Percentiles rank a stretch among this genome's conserved stretches.
These are phyloP conservation scores for Nicotiana attenuata DNA, from an alignment of 257 asterid genomes.

Conservation along the genomic window DNA sequence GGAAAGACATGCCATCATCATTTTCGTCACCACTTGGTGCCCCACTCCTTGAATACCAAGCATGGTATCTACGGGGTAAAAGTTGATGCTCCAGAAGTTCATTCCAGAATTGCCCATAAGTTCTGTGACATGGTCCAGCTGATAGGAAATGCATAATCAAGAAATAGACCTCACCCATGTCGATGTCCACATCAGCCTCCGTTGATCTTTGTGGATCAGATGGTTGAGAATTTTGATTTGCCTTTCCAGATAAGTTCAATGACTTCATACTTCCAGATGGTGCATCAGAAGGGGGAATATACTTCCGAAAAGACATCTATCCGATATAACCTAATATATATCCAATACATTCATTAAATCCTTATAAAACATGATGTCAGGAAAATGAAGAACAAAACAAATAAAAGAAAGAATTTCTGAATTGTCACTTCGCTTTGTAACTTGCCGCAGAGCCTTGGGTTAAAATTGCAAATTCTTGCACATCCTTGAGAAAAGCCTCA, in stretches of 20 bases:
- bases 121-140: constrained; percentile 92
- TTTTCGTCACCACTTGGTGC: constrained; percentile 69
- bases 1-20: constrained; percentile 88
- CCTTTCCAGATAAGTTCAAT: constrained; percentile 54
- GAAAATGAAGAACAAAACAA: background rate
- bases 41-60: constrained; percentile 91
- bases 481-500: background rate
- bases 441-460: background rate
- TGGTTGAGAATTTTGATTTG: constrained; percentile 55
- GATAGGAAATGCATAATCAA: constrained; percentile 97
- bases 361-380: constrained; percentile 1
- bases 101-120: constrained; percentile 91
- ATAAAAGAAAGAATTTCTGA: background rate
- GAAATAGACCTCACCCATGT: constrained; percentile 87
- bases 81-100: constrained; percentile 98
- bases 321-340: constrained; percentile 38
- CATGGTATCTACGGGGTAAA: constrained; percentile 93
- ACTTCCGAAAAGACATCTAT: constrained; percentile 81
- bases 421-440: background rate
- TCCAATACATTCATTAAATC: constrained; percentile 5
- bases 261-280: constrained; percentile 60
- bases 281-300: constrained; percentile 49
- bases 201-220: constrained; percentile 41
- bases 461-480: background rate
- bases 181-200: constrained; percentile 64